Conservation (phyloP, 352 stramenopile species). For the Pythium aristosporum region DNA sequence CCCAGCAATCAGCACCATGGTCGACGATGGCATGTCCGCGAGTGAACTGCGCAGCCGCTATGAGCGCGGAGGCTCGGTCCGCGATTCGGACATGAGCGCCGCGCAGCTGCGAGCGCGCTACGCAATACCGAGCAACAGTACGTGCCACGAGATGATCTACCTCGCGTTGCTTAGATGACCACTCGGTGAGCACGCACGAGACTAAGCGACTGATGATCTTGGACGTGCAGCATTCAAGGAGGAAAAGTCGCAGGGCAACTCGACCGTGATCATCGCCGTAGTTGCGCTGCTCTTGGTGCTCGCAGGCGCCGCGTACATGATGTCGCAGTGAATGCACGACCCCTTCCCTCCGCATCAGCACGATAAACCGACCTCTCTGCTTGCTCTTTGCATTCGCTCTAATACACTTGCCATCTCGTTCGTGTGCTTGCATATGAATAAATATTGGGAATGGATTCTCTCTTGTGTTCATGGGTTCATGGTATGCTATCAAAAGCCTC, state of each 20-base stretch:
- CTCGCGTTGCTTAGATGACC: no score
- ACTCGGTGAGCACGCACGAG: not conserved
- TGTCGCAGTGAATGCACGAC: conserved; percentile 33
- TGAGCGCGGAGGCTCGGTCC: conserved; percentile 67
- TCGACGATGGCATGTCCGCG: conserved; percentile 63
- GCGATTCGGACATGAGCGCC: conserved; percentile 74
- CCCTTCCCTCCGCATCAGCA: no score
- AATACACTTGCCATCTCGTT: not conserved
- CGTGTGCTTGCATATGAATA: no score
- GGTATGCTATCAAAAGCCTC: no score
- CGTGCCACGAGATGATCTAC: conserved; percentile 10
- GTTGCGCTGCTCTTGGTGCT: conserved; percentile 51
- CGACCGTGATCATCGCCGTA: conserved; percentile 48
- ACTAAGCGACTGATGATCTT: no score
- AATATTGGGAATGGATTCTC: no score
- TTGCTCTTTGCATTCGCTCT: not conserved
- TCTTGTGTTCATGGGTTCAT: no score
- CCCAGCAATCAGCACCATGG: conserved; percentile 24
- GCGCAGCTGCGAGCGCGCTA: conserved; percentile 78
- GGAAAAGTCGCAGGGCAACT: conserved; percentile 45
- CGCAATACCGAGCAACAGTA: conserved; percentile 82
- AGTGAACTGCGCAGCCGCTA: conserved; percentile 75
- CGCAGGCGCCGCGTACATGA: conserved; percentile 53
- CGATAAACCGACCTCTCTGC: not conserved
- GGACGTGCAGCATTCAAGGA: conserved; percentile 56